Evolutionary conservation across 768 basidiomycete genomes (phyloP).

Genomic region (Amanita pallidorosea): DNA sequence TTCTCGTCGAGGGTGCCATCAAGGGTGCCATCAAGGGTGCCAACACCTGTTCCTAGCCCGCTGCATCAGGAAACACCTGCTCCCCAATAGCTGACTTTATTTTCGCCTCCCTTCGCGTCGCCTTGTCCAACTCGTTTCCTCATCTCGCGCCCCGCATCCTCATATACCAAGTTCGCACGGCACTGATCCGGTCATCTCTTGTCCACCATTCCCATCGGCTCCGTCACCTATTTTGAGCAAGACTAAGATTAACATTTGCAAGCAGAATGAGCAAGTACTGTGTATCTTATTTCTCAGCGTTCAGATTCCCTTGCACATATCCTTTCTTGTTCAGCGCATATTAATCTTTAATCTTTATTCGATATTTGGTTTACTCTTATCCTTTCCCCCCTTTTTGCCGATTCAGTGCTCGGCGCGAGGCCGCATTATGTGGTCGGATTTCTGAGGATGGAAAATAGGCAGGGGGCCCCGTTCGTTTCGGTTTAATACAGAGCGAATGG

Average conservation of each 20-base stretch:
- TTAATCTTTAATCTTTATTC: neutral
- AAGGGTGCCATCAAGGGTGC: slow-evolving; percentile 16
- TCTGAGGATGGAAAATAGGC: neutral
- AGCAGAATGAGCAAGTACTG: neutral
- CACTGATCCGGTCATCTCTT: neutral
- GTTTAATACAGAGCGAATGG: neutral
- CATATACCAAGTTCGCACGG: neutral
- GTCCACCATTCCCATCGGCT: neutral
- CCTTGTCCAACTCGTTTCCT: neutral
- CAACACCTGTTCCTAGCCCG: slow-evolving; percentile 1
- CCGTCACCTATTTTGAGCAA: neutral
- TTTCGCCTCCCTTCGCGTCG: neutral
- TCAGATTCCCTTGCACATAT: neutral
- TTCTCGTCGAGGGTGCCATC: slow-evolving; percentile 25
- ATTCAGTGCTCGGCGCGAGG: neutral
- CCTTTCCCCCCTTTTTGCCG: neutral
- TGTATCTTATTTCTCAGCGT: slow-evolving; percentile 1
- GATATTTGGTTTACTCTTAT: neutral
- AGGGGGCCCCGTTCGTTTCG: neutral
- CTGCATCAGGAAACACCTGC: neutral
- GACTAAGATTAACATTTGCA: neutral
- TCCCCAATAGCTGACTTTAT: neutral
- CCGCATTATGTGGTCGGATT: neutral
- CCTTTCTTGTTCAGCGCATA: neutral
- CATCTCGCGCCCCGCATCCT: neutral